phyloP scores from a whole-genome alignment of 345 rosid species.

The Corchorus olitorius region DNA sequence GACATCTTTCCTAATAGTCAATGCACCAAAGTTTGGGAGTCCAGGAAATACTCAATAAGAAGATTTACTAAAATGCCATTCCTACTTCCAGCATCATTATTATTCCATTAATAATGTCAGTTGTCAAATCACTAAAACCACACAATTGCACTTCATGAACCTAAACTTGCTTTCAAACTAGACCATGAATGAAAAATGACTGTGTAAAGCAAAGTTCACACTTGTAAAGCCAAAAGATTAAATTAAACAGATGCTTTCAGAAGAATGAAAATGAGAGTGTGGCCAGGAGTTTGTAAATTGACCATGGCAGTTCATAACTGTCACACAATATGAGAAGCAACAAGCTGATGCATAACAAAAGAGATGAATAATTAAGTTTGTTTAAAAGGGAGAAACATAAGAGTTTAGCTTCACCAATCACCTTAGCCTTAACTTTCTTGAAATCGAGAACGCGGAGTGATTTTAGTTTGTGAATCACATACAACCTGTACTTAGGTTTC shows the following conservation, averaged over 20 bases:
- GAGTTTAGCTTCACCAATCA: constrained; percentile 28
- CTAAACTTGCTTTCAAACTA: background rate
- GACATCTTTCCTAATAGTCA: background rate
- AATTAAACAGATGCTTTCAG: background rate
- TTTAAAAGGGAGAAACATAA: background rate
- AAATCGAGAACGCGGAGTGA: constrained; percentile 90
- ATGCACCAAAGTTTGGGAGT: background rate
- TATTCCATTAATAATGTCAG: background rate
- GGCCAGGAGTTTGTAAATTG: background rate
- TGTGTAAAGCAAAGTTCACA: background rate
- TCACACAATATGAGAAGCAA: background rate
- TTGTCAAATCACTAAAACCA: background rate
- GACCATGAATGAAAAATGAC: background rate
- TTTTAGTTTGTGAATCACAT: constrained; percentile 86
- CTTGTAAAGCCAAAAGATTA: background rate
- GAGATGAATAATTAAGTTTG: background rate
- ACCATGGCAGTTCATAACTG: background rate
- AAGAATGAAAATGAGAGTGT: background rate
- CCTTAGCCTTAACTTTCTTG: constrained; percentile 93
- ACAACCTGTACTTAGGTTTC: constrained; percentile 87
- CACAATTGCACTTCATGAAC: background rate
- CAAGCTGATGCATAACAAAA: background rate
- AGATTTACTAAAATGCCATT: background rate
- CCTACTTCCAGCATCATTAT: background rate
- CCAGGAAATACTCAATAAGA: background rate